Conservation (phyloP, 805 yeast genomes). For the Komagataella ulmi region DNA sequence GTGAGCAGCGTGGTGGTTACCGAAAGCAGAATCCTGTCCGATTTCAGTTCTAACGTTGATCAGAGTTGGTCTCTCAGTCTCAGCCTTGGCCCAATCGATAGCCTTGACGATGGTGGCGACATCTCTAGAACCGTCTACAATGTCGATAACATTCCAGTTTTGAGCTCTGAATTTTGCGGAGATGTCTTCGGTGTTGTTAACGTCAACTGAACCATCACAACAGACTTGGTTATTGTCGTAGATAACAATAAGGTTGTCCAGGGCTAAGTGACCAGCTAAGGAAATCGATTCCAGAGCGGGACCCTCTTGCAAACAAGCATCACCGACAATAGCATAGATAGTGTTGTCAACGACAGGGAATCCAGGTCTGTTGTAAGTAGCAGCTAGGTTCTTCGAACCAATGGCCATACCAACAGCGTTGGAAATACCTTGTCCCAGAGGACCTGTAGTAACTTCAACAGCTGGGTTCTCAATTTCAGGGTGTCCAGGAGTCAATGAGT, state of each 20-base stretch:
- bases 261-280: conserved; percentile 23
- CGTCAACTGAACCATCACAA: conserved; percentile 23
- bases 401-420: conserved; percentile 26
- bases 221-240: conserved; percentile 24
- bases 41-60: conserved; percentile 20
- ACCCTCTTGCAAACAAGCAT: conserved; percentile 28
- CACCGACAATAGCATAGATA: conserved; percentile 22
- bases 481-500: conserved; percentile 22
- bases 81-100: conserved; percentile 12
- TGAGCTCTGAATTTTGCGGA: conserved; percentile 19
- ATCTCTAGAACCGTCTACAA: conserved; percentile 18
- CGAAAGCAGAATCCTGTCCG: conserved; percentile 18
- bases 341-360: conserved; percentile 16
- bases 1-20: conserved; percentile 19
- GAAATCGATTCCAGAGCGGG: conserved; percentile 24
- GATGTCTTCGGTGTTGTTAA: conserved; percentile 20
- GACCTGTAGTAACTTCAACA: conserved; percentile 25
- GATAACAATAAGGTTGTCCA: conserved; percentile 21
- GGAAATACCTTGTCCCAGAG: conserved; percentile 28
- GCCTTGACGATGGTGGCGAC: conserved; percentile 18
- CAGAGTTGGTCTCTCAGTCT: conserved; percentile 20
- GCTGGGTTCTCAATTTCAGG: conserved; percentile 25
- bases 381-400: conserved; percentile 20
- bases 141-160: conserved; percentile 23
- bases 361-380: conserved; percentile 20